Base-by-base conservation (phyloP, 305 asterid species). In the Solanum aculeatissimum region DNA sequence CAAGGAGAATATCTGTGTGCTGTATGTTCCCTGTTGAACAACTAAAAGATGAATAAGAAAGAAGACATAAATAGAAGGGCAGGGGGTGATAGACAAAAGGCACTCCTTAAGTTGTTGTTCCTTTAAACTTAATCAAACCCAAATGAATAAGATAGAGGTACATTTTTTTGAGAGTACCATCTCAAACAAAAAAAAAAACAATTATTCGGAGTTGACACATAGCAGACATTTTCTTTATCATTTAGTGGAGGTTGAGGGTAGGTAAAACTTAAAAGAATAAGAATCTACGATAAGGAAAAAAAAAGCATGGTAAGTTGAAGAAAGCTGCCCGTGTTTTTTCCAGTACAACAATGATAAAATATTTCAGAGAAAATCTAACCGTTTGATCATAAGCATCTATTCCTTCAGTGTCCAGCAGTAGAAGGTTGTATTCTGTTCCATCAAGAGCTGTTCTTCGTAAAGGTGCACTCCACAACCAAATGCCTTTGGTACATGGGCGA, bases 381-480 rank as follows among this genome's bases (percentile, higher is more conserved):
- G 98, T 95, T 87, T 95, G 99, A 88, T 97, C 99, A 91, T 95
- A 97, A 38, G 98, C 96, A 90, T 95, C 99, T 78, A 97, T 97
- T 88, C 99, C 98, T 91, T 97, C 98, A 2, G 96, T 88, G 84
- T 97, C 98, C 88, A 97, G 86, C 80, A 97, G 97, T 87, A 97
- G 87, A 27, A 97, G 98, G 90, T 85, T 95, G 94, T 92, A 97
- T 77, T 93, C 97, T 27, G 98, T 97, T 89, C 98, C 98, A 89
- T 94, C 99, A 79, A 97, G 93, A 45, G 99, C 98, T 83, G 93
- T 95, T 89, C 98, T 91, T 87, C 88, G 82, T 27, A 97, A 69
- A 29, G 99, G 99, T 63, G 96, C 91, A 89, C 98, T 97, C 98
- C 99, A 97, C 91, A 97, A 74, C 99, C 99, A 95, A 91, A 97